Evolutionary conservation across 768 basidiomycete species (phyloP), one percentile per base, ranked within the genome.

Genomic region (Serendipita sp.): DNA sequence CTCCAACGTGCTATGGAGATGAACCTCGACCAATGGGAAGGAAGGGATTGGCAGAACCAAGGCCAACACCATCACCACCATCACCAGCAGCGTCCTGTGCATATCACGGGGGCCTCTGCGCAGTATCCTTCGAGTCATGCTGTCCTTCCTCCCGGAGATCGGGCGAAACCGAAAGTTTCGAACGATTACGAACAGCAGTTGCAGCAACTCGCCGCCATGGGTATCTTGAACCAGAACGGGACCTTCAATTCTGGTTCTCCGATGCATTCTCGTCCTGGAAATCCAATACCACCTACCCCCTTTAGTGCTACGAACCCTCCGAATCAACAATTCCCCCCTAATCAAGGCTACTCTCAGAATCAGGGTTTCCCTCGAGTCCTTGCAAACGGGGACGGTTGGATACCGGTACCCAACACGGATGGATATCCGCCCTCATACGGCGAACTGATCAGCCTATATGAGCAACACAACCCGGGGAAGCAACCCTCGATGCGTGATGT

Each of bases 141-240:
- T 3, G 56, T 60, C 8, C 35, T 60, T 8, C 56, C 56, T 10
- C 56, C 56, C 2, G 36, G 56, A 32, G 56, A 60, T 38, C 56
- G 56, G 8, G 56, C 56, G 5, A 60, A 60, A 35, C 56, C 23
- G 1, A 60, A 60, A 30, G 56, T 35, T n/a, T 28, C 56, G 4
- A 35, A 60, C 28, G 56, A 60, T 60, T 60, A 60, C 18, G 56
- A 60, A n/a, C 56, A 60, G 18, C 56, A 60, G 56, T 36, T 60
- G 56, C 56, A 60, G 36, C 56, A 60, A 35, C 56, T 60, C 8
- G 56, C 56, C 4, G 56, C 56, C 3, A 10, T 60, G 11, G 56
- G 56, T 36, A 60, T 60, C 34, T 18, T 18, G 32, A 23, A 60
- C 10, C 56, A 3, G 8, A 60, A 60, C 35, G 56, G 56, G 2